These are phyloP conservation scores for Yarrowia yakushimensis DNA, from an alignment of 805 yeast species.

Conservation along the genomic window DNA sequence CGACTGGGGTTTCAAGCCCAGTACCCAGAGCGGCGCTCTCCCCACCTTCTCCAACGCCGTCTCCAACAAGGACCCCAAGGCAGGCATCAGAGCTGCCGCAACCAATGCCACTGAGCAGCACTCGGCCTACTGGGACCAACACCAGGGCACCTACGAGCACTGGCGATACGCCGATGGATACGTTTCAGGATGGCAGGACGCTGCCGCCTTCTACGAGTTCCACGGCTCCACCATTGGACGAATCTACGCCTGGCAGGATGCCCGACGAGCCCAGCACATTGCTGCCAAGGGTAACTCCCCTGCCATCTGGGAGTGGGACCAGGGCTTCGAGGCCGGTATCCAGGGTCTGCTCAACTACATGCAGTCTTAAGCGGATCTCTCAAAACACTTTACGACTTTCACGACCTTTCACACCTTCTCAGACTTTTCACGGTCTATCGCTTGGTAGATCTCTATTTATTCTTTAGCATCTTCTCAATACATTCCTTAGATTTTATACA, in stretches of 20 bases:
- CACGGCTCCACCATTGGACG: slow-evolving; percentile 75
- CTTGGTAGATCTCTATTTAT: slow-evolving; percentile 1
- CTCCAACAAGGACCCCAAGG: slow-evolving; percentile 29
- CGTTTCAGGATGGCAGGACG: slow-evolving; percentile 69
- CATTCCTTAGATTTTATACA: neutral
- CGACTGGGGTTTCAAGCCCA: slow-evolving; percentile 89
- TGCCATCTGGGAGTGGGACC: slow-evolving; percentile 84
- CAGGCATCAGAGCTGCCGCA: slow-evolving; percentile 42
- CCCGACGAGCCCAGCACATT: slow-evolving; percentile 63
- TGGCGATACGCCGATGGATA: slow-evolving; percentile 81
- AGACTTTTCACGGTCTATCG: neutral
- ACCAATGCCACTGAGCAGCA: slow-evolving; percentile 47
- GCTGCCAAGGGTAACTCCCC: slow-evolving; percentile 51
- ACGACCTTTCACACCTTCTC: slow-evolving; percentile 1
- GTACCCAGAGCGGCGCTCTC: slow-evolving; percentile 61
- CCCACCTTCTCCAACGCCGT: slow-evolving; percentile 38
- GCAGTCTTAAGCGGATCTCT: neutral
- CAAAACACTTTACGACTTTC: neutral
- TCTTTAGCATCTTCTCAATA: slow-evolving; percentile 12
- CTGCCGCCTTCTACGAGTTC: slow-evolving; percentile 61
- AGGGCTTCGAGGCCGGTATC: slow-evolving; percentile 70
- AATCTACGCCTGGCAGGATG: slow-evolving; percentile 58
- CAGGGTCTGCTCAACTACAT: slow-evolving; percentile 37
- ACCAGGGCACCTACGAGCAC: slow-evolving; percentile 66
- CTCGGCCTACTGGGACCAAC: slow-evolving; percentile 65